Evolutionary conservation across 306 rosid species (phyloP).

Genomic region (Vachellia pachyceras): DNA sequence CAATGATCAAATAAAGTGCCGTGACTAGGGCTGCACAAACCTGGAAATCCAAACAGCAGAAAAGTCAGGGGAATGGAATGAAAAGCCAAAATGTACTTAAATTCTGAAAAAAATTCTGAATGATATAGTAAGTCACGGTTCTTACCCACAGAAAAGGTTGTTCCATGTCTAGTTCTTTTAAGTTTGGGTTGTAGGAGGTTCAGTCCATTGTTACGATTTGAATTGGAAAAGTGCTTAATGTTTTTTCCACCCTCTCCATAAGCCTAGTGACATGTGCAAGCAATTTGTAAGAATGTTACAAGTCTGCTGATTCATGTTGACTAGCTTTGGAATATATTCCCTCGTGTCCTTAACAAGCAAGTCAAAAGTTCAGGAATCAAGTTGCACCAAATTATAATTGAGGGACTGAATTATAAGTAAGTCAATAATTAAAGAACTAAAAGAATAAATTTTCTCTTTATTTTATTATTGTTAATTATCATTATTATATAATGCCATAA

Average conservation of each 20-base stretch:
- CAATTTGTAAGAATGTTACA: slow-evolving; percentile 12
- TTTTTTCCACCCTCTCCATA: slow-evolving; percentile 49
- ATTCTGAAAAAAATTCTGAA: not conserved
- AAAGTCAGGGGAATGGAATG: slow-evolving; percentile 14
- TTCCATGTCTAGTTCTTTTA: slow-evolving; percentile 65
- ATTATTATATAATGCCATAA: too few relatives aligned
- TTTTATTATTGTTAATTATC: too few relatives aligned
- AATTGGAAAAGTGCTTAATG: slow-evolving; percentile 62
- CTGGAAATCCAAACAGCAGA: slow-evolving; percentile 42
- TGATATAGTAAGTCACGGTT: slow-evolving; percentile 3
- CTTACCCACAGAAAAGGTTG: slow-evolving; percentile 66
- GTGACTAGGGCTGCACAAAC: slow-evolving; percentile 59
- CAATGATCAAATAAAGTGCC: slow-evolving; percentile 58
- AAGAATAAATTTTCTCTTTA: too few relatives aligned
- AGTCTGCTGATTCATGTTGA: not conserved
- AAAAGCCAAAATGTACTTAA: not conserved
- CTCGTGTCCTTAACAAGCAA: too few relatives aligned
- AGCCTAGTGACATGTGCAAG: slow-evolving; percentile 44
- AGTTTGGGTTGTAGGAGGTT: slow-evolving; percentile 60
- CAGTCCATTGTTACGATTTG: slow-evolving; percentile 72
- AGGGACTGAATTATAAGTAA: too few relatives aligned
- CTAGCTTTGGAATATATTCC: not conserved
- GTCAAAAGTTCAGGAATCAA: too few relatives aligned
- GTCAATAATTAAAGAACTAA: too few relatives aligned
- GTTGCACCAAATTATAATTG: not conserved